Percentiles rank a stretch among this genome's conserved stretches.
Evolutionary conservation across 352 stramenopile species (phyloP).

Genomic region (Phytophthora sp.): DNA sequence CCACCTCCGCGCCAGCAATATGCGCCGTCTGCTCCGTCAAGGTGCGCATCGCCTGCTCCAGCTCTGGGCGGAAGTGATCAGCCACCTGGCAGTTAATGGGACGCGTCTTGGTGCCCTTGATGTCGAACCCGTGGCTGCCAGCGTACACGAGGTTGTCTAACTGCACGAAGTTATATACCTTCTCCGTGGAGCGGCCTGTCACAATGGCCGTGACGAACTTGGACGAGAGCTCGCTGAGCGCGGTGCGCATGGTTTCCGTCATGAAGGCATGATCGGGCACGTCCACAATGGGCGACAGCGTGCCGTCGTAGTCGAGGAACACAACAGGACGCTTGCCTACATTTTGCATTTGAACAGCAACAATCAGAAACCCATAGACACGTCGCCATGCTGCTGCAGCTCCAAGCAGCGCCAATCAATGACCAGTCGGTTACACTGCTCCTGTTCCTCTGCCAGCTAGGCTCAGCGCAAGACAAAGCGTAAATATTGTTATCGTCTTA

Average conservation of each 20-base stretch:
- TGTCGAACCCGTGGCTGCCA: constrained; percentile 84
- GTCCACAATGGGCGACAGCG: constrained; percentile 81
- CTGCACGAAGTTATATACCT: constrained; percentile 81
- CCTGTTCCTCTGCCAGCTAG: constrained; percentile 5
- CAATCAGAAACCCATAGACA: constrained; percentile 34
- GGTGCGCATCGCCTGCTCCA: constrained; percentile 49
- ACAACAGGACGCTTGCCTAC: constrained; percentile 70
- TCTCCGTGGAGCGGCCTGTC: constrained; percentile 73
- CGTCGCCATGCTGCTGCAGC: neutral
- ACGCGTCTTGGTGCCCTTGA: constrained; percentile 63
- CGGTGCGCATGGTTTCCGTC: constrained; percentile 62
- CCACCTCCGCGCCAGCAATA: constrained; percentile 63
- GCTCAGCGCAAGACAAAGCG: neutral
- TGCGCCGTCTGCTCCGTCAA: constrained; percentile 45
- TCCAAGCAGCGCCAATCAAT: constrained; percentile 15
- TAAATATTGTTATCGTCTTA: constrained; percentile 9
- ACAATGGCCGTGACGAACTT: constrained; percentile 81
- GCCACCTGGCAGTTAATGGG: constrained; percentile 67
- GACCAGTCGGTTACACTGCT: constrained; percentile 5
- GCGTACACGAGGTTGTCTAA: constrained; percentile 83
- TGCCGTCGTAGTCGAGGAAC: constrained; percentile 83
- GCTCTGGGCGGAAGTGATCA: constrained; percentile 55
- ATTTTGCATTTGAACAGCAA: constrained; percentile 12
- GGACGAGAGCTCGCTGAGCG: constrained; percentile 64
- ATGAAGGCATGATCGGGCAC: constrained; percentile 74